These are phyloP conservation scores for Cladophialophora carrionii DNA, from an alignment of 2,329 filamentous ascomycete genomes.

Conservation along the genomic window DNA sequence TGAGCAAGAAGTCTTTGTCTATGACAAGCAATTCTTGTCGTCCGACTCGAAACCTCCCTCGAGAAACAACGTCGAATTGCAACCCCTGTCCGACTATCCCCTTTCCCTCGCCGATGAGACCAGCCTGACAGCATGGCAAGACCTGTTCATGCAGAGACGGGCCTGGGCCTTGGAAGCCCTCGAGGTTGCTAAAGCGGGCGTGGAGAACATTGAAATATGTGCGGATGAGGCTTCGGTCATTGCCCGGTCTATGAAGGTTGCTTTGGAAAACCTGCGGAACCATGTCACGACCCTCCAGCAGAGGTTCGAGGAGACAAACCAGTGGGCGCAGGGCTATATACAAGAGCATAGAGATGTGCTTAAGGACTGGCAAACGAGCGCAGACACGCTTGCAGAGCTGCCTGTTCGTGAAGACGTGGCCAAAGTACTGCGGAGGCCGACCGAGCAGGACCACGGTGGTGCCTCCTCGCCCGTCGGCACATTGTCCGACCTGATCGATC, in stretches of 20 bases:
- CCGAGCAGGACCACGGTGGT: conserved; percentile 13
- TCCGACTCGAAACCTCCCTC: conserved; percentile 54
- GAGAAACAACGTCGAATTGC: conserved; percentile 56
- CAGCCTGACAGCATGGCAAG: conserved; percentile 83
- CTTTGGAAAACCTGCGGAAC: conserved; percentile 71
- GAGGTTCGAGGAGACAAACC: conserved; percentile 51
- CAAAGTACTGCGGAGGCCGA: conserved; percentile 42
- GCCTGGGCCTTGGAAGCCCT: conserved; percentile 76
- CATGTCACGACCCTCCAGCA: conserved; percentile 52
- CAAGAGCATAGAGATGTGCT: conserved; percentile 51
- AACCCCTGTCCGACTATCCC: conserved; percentile 66
- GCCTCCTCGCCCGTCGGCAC: conserved; percentile 30
- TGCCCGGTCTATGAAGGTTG: conserved; percentile 77
- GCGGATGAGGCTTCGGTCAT: conserved; percentile 71
- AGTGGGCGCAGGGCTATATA: conserved; percentile 51
- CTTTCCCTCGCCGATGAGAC: conserved; percentile 80
- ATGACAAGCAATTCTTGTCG: conserved; percentile 74
- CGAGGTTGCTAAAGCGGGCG: conserved; percentile 68
- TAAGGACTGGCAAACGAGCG: conserved; percentile 49
- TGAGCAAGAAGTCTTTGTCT: conserved; percentile 87
- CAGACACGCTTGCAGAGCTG: conserved; percentile 46
- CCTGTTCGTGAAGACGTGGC: conserved; percentile 51
- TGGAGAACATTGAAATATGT: conserved; percentile 57
- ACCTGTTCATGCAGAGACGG: conserved; percentile 77
- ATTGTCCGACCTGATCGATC: conserved; percentile 33